Percentiles rank a stretch among this genome's conserved stretches.
Evolutionary conservation across 345 rosid genomes (phyloP).

Genomic region (Luvunga scandens): DNA sequence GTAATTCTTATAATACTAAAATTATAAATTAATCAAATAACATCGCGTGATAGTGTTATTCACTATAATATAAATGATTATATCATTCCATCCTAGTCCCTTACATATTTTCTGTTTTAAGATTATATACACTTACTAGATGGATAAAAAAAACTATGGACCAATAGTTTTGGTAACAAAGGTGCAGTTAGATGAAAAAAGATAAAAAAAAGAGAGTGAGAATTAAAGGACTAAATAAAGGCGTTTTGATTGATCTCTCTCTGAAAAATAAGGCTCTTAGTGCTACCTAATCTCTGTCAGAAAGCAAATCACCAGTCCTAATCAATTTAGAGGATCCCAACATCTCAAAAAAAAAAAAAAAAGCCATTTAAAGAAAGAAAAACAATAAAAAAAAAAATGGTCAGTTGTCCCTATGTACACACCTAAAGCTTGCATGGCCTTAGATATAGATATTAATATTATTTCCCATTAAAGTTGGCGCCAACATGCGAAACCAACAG

Average conservation of each 20-base stretch:
- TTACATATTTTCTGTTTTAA: background rate
- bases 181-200: background rate
- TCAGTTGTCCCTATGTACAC: background rate
- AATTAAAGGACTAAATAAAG: background rate
- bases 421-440: background rate
- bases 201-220: background rate
- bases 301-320: background rate
- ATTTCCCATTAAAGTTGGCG: background rate
- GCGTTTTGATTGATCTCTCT: background rate
- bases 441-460: no score
- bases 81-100: rapidly evolving
- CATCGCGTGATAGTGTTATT: no score
- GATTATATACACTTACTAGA: background rate
- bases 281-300: background rate
- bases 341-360: background rate
- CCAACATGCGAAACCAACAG: background rate
- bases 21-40: no score
- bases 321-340: background rate
- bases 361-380: background rate
- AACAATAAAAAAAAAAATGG: background rate
- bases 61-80: no score
- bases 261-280: background rate
- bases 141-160: background rate
- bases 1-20: background rate
- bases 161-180: background rate